Base-by-base conservation (phyloP, 768 basidiomycete species). In the Scleroderma bovista region DNA sequence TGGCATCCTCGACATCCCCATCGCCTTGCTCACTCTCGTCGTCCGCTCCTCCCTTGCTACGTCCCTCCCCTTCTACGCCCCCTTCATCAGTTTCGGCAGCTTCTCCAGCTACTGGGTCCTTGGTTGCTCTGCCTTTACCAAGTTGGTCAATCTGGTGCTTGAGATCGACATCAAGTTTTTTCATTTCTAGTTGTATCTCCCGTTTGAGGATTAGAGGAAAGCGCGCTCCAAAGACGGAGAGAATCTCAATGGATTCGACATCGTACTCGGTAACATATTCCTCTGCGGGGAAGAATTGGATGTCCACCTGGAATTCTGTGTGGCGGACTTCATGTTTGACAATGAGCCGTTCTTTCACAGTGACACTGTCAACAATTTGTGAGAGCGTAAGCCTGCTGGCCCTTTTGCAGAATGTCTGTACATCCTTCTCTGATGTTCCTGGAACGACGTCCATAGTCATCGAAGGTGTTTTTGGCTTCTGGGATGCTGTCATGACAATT, bases 401-500 rank as follows among this genome's bases (percentile, higher is more conserved):
- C 49, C 83, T 78, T 67, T 95, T 95, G 76, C 93, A 91, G 73
- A 98, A 97, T 9, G 71, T 61, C 46, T 81, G 80, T 51, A 91
- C 71, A 43, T 87, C 80, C 17, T 75, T 69, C 19, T 72, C 67
- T 4, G 78, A 57, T 23, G 79, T 69, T 23, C 74, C 78, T 1
- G 73, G 67, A 10, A 78, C 75, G 37, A 93, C 75, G 40, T 77
- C 78, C 74, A 98, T 87, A 29, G 75, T 83, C 96, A 99, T 99
- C 6, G 93, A 97, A 7, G 96, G 96, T 2, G 96, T 99, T 67
- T 93, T 95, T 45, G 94, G 95, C 57, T 93, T 88, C 58, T 81
- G 81, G 6, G 95, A 94, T 6, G 96, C 96, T 1, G 95, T 97
- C 94, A 98, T 97, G 59, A 99, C 91, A 61, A 99, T 96, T 72